Base-by-base conservation (phyloP, 768 basidiomycete genomes). In the Suillus variegatus region DNA sequence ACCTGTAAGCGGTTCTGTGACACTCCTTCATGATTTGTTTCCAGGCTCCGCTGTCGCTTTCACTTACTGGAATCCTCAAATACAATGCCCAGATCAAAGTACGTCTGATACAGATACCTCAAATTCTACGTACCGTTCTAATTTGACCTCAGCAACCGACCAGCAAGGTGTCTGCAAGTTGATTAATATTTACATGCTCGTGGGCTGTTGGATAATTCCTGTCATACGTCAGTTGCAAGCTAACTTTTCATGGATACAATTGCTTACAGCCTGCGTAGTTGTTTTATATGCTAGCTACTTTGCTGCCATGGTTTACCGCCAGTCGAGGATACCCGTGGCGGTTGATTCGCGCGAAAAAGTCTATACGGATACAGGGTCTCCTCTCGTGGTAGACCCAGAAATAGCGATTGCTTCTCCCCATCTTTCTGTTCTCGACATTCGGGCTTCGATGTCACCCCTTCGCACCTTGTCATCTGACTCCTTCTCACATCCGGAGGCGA, bases 141-240 rank as follows among this genome's bases (percentile, higher is more conserved):
- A 2, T 25, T 47, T 32, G 60, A 41, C 44, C 25, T 7, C 60
- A 85, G 83, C 78, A 62, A 69, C 76, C 12, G 78, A 82, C 66
- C 74, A 80, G 52, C 73, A 76, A 61, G 80, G 77, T 12, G 72
- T 82, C n/a, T 89, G 87, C 69, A 76, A 76, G 62, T 73, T 85
- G 10, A 74, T 87, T 44, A 80, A 81, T 63, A 69, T 82, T 6
- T 87, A 80, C 67, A 82, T 86, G 43, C 65, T 86, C 60, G 68
- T 85, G 1, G 80, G 79, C 49, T 84, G 81, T 68, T 89, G 88
- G 88, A 69, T 86, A 47, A 74, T 81, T 60, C 88, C 88, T 28
- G 73, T 73, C 4, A 71, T 88, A 51, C 73, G 88, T 89, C 65
- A 67, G 86, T 76, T 69, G 52, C 64, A 49, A 38, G 58, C 66